A percentile compares a stretch with the other conserved stretches of the same genome.
Evolutionary conservation across 495 filamentous ascomycete genomes (phyloP).

Genomic region (Penicillium flavigenum): DNA sequence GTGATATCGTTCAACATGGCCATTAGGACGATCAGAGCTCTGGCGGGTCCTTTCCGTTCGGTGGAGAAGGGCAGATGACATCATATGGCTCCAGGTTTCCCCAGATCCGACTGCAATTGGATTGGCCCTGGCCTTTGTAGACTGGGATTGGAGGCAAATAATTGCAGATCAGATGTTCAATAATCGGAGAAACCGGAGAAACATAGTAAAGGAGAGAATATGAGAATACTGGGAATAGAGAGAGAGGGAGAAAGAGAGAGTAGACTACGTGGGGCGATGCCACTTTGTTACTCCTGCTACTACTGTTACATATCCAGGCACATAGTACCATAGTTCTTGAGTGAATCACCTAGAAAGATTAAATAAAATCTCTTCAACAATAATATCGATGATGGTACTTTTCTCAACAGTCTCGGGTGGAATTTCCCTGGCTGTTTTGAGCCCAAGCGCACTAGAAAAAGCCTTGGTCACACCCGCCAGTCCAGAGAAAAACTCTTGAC

Average conservation of each 20-base stretch:
- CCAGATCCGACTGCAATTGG: neutral
- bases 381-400: neutral
- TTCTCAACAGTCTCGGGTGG: constrained; percentile 1
- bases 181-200: neutral
- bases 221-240: neutral
- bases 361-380: neutral
- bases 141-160: neutral
- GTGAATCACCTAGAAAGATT: neutral
- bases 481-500: constrained; percentile 4
- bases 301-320: neutral
- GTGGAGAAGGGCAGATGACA: neutral
- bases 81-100: constrained; percentile 2
- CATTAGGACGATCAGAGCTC: neutral
- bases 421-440: constrained; percentile 5
- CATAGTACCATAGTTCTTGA: neutral
- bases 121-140: neutral
- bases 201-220: neutral
- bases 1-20: neutral
- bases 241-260: neutral
- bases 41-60: neutral
- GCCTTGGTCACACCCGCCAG: constrained; percentile 1
- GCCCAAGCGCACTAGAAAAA: neutral
- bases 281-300: neutral
- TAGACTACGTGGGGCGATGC: neutral
- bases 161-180: neutral